Evolutionary conservation across 495 filamentous ascomycete species (phyloP).

Genomic region (Penicillium malachiteum): DNA sequence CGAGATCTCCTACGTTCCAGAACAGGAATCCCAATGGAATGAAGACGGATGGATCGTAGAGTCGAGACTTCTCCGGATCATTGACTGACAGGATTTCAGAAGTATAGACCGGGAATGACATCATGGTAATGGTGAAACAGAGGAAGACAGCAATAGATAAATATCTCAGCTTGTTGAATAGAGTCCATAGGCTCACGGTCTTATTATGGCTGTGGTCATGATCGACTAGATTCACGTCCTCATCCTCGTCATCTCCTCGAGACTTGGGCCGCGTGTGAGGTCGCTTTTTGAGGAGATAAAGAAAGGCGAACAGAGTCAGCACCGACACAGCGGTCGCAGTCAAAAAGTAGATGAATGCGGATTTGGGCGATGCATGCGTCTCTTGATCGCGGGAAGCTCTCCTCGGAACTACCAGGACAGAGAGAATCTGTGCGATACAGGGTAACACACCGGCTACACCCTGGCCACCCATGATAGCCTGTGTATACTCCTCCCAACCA

Average conservation of each 20-base stretch:
- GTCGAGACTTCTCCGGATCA: constrained; percentile 45
- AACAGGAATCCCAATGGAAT: constrained; percentile 88
- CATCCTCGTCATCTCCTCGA: constrained; percentile 13
- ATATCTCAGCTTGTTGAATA: constrained; percentile 74
- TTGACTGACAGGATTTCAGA: constrained; percentile 72
- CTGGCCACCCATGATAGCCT: constrained; percentile 95
- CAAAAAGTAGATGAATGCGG: constrained; percentile 88
- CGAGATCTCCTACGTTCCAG: constrained; percentile 89
- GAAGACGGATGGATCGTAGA: constrained; percentile 73
- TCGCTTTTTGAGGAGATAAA: constrained; percentile 49
- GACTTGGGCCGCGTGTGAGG: constrained; percentile 30
- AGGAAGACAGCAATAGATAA: constrained; percentile 68
- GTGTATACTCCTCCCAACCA: constrained; percentile 80
- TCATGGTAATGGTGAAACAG: constrained; percentile 84
- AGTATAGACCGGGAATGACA: constrained; percentile 85
- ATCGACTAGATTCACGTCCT: constrained; percentile 11
- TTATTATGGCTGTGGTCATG: constrained; percentile 28
- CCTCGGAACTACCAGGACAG: constrained; percentile 67
- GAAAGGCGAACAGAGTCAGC: constrained; percentile 57
- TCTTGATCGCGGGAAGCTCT: constrained; percentile 10
- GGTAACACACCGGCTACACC: constrained; percentile 90
- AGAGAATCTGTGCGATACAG: constrained; percentile 77
- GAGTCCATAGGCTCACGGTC: constrained; percentile 59
- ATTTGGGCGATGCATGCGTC: constrained; percentile 48
- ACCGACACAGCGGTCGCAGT: constrained; percentile 71